Evolutionary conservation across 805 yeast species (phyloP).

Genomic region (Myxozyma neglecta): DNA sequence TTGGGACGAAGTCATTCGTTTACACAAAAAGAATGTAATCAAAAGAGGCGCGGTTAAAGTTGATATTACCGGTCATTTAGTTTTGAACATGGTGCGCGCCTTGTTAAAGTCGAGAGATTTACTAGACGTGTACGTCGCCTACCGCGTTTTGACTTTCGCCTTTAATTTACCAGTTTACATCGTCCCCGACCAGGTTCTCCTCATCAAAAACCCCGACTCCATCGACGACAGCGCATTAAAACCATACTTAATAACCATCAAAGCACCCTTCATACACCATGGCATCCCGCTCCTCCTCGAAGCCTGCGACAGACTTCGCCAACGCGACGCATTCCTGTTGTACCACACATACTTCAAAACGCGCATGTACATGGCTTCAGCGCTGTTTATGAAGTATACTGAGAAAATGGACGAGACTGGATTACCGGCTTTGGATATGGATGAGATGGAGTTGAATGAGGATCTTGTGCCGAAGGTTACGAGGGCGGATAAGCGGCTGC

Average conservation of each 20-base stretch:
- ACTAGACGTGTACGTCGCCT: not conserved
- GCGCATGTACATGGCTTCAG: not conserved
- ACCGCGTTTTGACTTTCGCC: not conserved
- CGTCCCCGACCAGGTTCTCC: not conserved
- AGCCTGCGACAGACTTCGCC: slow-evolving; percentile 15
- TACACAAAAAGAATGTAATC: not conserved
- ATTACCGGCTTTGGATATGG: not conserved
- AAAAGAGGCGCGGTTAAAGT: not conserved
- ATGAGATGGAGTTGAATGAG: not conserved
- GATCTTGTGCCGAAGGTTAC: not conserved
- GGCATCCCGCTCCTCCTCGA: slow-evolving; percentile 11
- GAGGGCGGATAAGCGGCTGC: slow-evolving; percentile 2
- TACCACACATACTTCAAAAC: slow-evolving; percentile 5
- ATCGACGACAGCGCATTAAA: slow-evolving; percentile 1
- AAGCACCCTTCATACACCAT: not conserved
- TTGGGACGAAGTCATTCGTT: slow-evolving; percentile 12
- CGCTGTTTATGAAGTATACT: not conserved
- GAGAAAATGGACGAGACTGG: slow-evolving; percentile 3
- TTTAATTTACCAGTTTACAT: slow-evolving; percentile 8
- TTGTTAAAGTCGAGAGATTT: slow-evolving; percentile 5
- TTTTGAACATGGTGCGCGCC: slow-evolving; percentile 13
- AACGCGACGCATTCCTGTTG: slow-evolving; percentile 6
- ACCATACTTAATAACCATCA: not conserved
- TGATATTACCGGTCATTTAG: not conserved
- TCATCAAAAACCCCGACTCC: not conserved